A percentile compares a stretch with the other conserved stretches of the same genome.
Evolutionary conservation across 164 flowering plant species (phyloP).

Genomic region (Chloranthus sessilifolius): DNA sequence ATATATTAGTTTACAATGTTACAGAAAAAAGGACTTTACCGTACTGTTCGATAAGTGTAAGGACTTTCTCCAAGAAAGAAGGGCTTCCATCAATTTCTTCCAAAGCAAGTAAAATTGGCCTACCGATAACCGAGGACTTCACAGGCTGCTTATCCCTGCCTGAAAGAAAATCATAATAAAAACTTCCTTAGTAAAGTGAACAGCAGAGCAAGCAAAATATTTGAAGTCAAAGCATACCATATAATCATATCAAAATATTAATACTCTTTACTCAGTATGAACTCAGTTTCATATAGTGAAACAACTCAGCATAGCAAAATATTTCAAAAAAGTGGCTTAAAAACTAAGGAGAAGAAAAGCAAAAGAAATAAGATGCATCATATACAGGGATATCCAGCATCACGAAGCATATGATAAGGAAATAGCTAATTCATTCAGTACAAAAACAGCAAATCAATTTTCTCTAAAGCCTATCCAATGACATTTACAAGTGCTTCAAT

Average conservation of each 20-base stretch:
- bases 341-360: background rate
- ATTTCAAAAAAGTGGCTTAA: too few relatives aligned
- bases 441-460: too few relatives aligned
- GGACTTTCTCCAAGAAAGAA: background rate
- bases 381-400: background rate
- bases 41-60: background rate
- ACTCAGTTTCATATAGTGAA: too few relatives aligned
- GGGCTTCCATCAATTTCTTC: background rate
- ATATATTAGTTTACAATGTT: too few relatives aligned
- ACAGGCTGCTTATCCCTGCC: background rate
- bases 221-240: background rate
- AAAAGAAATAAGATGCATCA: background rate
- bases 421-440: too few relatives aligned
- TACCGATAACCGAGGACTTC: background rate
- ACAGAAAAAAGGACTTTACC: constrained; percentile 10
- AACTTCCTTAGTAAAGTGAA: constrained; percentile 6
- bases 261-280: too few relatives aligned
- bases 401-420: too few relatives aligned
- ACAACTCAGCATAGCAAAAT: too few relatives aligned
- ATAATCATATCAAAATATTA: too few relatives aligned
- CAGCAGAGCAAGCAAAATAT: background rate
- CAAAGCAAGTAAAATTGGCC: background rate
- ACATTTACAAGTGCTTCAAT: too few relatives aligned
- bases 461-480: too few relatives aligned
- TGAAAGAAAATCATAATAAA: constrained; percentile 8